Conservation (phyloP, 2,329 filamentous ascomycete species). For the Coniochaeta sp. region DNA sequence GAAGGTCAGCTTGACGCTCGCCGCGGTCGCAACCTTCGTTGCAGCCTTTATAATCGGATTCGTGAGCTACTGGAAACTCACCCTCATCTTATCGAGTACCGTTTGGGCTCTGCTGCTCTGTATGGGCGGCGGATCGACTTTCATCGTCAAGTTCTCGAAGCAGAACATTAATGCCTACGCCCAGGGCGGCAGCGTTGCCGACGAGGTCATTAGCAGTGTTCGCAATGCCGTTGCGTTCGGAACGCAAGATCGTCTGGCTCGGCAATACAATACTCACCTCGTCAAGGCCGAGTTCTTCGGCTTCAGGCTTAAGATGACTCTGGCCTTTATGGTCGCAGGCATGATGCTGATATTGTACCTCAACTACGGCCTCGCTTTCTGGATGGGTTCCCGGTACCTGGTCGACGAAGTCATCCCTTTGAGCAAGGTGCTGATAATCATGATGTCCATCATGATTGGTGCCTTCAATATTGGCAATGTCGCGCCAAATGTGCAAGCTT, state of each 20-base stretch:
- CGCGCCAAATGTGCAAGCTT: constrained; percentile 77
- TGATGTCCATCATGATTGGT: constrained; percentile 88
- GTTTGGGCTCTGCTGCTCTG: constrained; percentile 54
- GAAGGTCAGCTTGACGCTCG: constrained; percentile 73
- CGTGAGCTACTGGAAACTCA: constrained; percentile 86
- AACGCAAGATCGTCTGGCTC: constrained; percentile 85
- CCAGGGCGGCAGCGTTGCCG: constrained; percentile 76
- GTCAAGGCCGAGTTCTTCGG: constrained; percentile 67
- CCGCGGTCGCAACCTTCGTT: constrained; percentile 73
- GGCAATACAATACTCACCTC: constrained; percentile 74
- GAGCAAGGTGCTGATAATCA: constrained; percentile 69
- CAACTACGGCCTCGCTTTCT: constrained; percentile 83
- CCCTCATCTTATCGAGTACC: constrained; percentile 76
- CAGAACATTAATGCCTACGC: constrained; percentile 72
- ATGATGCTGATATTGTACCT: constrained; percentile 82
- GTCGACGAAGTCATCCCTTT: constrained; percentile 58
- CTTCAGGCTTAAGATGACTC: constrained; percentile 62
- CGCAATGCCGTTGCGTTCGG: constrained; percentile 89
- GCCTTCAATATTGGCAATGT: constrained; percentile 87
- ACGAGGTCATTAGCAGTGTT: constrained; percentile 91
- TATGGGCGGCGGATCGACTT: constrained; percentile 61
- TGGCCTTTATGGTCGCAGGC: constrained; percentile 71
- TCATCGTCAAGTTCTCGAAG: constrained; percentile 78
- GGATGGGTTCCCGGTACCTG: constrained; percentile 74
- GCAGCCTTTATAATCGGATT: constrained; percentile 89